Percentiles rank a stretch among this genome's conserved stretches.
Conservation (phyloP, 345 rosid species). For the Boechera divaricarpa region DNA sequence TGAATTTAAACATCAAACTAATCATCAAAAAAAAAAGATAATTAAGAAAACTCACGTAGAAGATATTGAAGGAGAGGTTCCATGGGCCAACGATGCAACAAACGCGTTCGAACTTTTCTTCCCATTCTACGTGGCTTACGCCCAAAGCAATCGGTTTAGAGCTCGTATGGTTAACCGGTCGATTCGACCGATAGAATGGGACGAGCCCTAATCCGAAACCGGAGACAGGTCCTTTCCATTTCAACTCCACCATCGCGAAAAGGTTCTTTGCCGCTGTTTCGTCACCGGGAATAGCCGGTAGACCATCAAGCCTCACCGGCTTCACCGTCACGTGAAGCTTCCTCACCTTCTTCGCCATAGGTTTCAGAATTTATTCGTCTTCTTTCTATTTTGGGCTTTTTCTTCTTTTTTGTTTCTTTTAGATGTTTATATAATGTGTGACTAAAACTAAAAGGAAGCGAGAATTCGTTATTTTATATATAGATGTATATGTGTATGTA, state of each 20-base stretch:
- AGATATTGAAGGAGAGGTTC: constrained; percentile 41
- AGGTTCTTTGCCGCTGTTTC: constrained; percentile 16
- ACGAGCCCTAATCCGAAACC: constrained; percentile 44
- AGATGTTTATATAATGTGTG: not conserved
- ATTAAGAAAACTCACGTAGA: constrained; percentile 40
- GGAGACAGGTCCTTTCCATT: constrained; percentile 49
- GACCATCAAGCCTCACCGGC: constrained; percentile 45
- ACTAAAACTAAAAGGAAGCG: not conserved
- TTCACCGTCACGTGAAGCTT: constrained; percentile 47
- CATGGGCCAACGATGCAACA: constrained; percentile 46
- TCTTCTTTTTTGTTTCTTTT: not conserved
- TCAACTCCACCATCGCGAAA: constrained; percentile 37
- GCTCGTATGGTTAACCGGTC: constrained; percentile 30
- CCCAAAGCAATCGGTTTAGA: constrained; percentile 33
- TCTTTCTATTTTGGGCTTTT: not conserved
- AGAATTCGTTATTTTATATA: constrained; percentile 2
- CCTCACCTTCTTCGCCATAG: constrained; percentile 46
- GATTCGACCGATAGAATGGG: constrained; percentile 45
- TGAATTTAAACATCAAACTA: not conserved
- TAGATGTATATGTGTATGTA: constrained; percentile 6
- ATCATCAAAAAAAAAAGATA: not conserved
- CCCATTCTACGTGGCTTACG: constrained; percentile 37
- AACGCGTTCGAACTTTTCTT: constrained; percentile 38
- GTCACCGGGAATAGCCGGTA: constrained; percentile 29
- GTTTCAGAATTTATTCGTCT: constrained; percentile 10